A percentile compares a stretch with the other conserved stretches of the same genome.
phyloP scores from a whole-genome alignment of 2,329 filamentous ascomycete species.

The Hymenoscyphus linearis region DNA sequence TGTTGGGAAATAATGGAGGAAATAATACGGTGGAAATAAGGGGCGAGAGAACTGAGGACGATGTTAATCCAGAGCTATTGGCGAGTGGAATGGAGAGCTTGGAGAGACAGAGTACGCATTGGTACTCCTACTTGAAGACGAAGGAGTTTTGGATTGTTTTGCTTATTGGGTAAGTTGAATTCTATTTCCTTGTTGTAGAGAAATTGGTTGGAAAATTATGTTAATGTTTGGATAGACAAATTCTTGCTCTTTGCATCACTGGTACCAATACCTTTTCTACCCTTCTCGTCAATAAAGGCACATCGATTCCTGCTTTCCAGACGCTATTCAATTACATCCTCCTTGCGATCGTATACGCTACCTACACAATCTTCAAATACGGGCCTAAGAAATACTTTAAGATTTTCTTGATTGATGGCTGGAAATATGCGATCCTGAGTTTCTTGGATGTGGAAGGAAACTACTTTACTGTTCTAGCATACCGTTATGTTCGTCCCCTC shows the following conservation, averaged over 20 bases:
- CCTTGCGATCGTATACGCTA: slow-evolving; percentile 75
- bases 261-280: slow-evolving; percentile 85
- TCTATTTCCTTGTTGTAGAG: neutral
- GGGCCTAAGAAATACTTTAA: slow-evolving; percentile 65
- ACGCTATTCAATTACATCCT: slow-evolving; percentile 92
- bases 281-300: slow-evolving; percentile 61
- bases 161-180: slow-evolving; percentile 55
- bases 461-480: slow-evolving; percentile 95
- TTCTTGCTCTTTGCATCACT: slow-evolving; percentile 85
- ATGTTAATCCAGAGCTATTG: slow-evolving; percentile 23
- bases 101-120: slow-evolving; percentile 48
- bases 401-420: slow-evolving; percentile 66
- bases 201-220: neutral
- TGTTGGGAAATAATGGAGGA: slow-evolving; percentile 13
- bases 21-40: slow-evolving; percentile 16
- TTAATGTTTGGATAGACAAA: slow-evolving; percentile 47
- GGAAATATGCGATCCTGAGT: slow-evolving; percentile 89
- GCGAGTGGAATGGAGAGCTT: slow-evolving; percentile 46
- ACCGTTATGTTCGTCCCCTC: slow-evolving; percentile 46
- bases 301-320: slow-evolving; percentile 90
- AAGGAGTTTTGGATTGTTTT: slow-evolving; percentile 85
- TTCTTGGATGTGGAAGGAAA: slow-evolving; percentile 96
- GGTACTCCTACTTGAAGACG: slow-evolving; percentile 75
- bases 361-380: slow-evolving; percentile 72
- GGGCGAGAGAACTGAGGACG: slow-evolving; percentile 8